Percentiles rank a stretch among this genome's conserved stretches.
Conservation (phyloP, 345 rosid species). For the Pugionium dolabratum region DNA sequence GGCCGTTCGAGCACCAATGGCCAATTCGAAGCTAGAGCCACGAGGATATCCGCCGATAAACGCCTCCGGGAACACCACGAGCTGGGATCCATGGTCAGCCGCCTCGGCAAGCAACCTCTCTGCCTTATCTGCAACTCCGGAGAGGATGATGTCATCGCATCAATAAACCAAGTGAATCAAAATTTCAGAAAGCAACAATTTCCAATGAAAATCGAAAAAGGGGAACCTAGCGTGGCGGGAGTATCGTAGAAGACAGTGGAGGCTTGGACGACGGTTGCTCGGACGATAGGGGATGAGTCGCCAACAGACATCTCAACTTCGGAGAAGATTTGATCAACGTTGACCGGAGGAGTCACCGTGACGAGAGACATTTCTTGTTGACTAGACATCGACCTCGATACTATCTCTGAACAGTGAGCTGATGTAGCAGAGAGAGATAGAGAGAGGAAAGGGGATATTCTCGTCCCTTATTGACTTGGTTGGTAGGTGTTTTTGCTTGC, state of each 20-base stretch:
- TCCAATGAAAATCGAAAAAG: background rate
- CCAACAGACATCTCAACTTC: slow-evolving; percentile 80
- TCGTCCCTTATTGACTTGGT: background rate
- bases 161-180: background rate
- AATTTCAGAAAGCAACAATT: background rate
- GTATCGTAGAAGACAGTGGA: slow-evolving; percentile 89
- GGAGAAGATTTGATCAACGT: slow-evolving; percentile 54
- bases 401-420: background rate
- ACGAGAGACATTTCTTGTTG: slow-evolving; percentile 56
- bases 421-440: background rate
- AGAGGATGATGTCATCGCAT: background rate
- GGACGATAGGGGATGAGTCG: slow-evolving; percentile 55
- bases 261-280: slow-evolving; percentile 96
- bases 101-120: slow-evolving; percentile 89
- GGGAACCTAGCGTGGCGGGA: slow-evolving; percentile 77
- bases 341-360: slow-evolving; percentile 41
- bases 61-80: slow-evolving; percentile 95
- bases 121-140: slow-evolving; percentile 63
- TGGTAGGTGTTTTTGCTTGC: background rate
- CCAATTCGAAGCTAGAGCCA: slow-evolving; percentile 75
- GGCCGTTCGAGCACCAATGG: slow-evolving; percentile 67
- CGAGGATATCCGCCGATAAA: slow-evolving; percentile 93
- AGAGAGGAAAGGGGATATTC: background rate
- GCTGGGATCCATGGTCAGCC: slow-evolving; percentile 73
- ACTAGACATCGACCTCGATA: slow-evolving; percentile 23